Percentiles rank a stretch among this genome's conserved stretches.
These are phyloP conservation scores for Fraxinus velutina DNA, from an alignment of 305 asterid genomes.

Conservation along the genomic window DNA sequence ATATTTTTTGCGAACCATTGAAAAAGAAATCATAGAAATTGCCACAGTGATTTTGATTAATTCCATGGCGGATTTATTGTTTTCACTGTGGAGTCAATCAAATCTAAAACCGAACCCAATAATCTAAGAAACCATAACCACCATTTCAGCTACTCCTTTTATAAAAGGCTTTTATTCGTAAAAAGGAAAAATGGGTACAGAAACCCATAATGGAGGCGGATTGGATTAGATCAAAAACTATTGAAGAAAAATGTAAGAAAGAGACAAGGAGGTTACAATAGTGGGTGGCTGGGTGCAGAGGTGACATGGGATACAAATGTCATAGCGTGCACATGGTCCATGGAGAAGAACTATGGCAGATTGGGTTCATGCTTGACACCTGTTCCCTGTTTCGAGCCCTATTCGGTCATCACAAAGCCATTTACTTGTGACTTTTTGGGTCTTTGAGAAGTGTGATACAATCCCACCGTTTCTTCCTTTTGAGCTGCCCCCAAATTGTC, in stretches of 20 bases:
- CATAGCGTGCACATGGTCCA: neutral
- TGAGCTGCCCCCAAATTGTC: neutral
- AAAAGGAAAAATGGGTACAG: neutral
- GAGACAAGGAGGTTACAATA: slow-evolving; percentile 34
- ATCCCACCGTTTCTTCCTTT: neutral
- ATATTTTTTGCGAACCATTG: neutral
- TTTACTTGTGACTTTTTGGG: neutral
- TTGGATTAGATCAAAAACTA: neutral
- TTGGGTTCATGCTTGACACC: slow-evolving; percentile 33
- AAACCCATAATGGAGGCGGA: neutral
- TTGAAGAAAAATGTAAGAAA: slow-evolving; percentile 12
- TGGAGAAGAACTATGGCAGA: slow-evolving; percentile 23
- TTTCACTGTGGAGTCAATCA: neutral
- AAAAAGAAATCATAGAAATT: neutral
- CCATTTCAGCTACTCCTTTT: neutral
- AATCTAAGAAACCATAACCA: neutral
- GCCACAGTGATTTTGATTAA: neutral
- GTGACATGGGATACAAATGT: neutral
- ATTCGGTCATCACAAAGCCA: neutral
- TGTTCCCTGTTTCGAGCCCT: slow-evolving; percentile 12
- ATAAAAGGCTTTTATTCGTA: neutral
- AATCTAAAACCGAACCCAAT: neutral
- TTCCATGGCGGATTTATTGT: neutral
- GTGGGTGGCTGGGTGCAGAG: neutral
- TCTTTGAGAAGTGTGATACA: neutral